phyloP scores from a whole-genome alignment of 495 filamentous ascomycete species.

The Tuber calosporum region DNA sequence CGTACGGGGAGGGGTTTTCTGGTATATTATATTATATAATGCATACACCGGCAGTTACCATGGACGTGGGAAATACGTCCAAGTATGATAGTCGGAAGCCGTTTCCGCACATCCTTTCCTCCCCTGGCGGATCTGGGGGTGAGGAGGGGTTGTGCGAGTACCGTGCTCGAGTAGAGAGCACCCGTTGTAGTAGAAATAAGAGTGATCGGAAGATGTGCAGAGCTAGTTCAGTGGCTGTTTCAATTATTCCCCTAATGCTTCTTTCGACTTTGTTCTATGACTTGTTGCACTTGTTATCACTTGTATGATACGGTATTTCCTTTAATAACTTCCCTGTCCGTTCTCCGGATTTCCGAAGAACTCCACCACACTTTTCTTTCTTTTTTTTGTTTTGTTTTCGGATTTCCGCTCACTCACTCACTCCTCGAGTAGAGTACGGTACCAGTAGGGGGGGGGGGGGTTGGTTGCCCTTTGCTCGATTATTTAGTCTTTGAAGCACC shows the following conservation, averaged over 20 bases:
- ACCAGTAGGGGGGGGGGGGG: too few relatives aligned
- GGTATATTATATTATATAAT: neutral
- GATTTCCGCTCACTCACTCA: too few relatives aligned
- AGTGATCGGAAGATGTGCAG: neutral
- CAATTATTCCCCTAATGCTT: neutral
- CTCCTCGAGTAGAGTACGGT: too few relatives aligned
- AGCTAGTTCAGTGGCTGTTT: neutral
- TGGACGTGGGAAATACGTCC: neutral
- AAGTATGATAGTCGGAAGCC: too few relatives aligned
- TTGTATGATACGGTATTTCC: too few relatives aligned
- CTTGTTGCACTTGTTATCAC: neutral
- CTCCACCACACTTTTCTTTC: neutral
- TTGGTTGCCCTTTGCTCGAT: too few relatives aligned
- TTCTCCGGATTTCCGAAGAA: neutral
- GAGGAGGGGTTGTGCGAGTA: neutral
- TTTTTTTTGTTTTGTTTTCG: neutral
- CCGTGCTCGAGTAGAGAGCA: too few relatives aligned
- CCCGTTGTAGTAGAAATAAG: neutral
- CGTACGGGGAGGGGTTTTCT: neutral
- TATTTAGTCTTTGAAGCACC: too few relatives aligned
- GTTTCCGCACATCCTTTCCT: neutral
- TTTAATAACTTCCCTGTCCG: neutral
- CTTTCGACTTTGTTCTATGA: neutral
- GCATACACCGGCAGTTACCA: neutral
- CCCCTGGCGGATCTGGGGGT: neutral